phyloP scores from a whole-genome alignment of 2,329 filamentous ascomycete species.

The Sphaerulina musiva region DNA sequence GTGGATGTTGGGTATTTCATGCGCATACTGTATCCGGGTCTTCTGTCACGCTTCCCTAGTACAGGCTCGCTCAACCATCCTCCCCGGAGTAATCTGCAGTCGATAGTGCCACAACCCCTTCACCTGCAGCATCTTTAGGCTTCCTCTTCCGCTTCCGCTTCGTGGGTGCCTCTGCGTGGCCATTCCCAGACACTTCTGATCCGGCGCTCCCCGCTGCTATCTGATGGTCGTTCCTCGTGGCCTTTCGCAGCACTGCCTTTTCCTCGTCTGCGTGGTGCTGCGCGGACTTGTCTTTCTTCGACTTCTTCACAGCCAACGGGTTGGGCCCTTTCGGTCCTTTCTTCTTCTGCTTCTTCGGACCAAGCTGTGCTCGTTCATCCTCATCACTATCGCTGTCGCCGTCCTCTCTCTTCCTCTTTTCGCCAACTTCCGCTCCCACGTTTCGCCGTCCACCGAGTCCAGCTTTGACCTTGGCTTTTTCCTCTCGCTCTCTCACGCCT shows the following conservation, averaged over 20 bases:
- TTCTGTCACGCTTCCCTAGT: not conserved
- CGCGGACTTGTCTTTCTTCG: constrained; percentile 47
- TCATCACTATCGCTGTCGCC: constrained; percentile 22
- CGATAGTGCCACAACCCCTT: constrained; percentile 1
- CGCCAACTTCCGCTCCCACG: constrained; percentile 12
- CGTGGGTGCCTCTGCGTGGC: constrained; percentile 10
- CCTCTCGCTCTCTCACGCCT: constrained; percentile 58
- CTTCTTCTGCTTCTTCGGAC: constrained; percentile 48
- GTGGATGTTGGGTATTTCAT: not conserved
- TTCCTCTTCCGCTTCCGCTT: constrained; percentile 24
- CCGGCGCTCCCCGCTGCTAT: constrained; percentile 21
- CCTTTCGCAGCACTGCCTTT: constrained; percentile 20
- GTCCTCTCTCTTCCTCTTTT: constrained; percentile 31
- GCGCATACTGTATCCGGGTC: not conserved
- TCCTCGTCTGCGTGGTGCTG: constrained; percentile 21
- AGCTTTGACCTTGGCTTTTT: constrained; percentile 66
- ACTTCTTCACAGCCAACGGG: constrained; percentile 63
- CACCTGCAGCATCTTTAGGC: constrained; percentile 16
- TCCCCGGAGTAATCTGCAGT: not conserved
- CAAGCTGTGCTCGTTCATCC: constrained; percentile 25
- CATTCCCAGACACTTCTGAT: not conserved
- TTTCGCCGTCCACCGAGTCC: constrained; percentile 48
- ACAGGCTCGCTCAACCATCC: constrained; percentile 1
- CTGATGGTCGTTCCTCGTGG: constrained; percentile 27
- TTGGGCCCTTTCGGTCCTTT: constrained; percentile 64